phyloP scores from a whole-genome alignment of 345 rosid genomes.

The Fremontodendron californicum region DNA sequence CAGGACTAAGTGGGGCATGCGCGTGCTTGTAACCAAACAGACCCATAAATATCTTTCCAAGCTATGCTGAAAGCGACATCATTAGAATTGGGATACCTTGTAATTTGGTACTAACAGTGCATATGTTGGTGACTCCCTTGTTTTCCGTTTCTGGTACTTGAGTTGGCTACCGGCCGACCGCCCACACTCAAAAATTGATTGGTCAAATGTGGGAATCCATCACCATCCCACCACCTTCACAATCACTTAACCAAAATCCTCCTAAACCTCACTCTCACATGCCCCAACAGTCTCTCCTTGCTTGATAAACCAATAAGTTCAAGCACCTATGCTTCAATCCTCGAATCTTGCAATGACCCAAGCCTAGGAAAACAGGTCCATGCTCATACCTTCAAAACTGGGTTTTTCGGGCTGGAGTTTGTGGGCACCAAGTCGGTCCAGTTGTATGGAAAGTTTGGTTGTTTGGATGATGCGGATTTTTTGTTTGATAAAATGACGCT shows the following conservation, averaged over 20 bases:
- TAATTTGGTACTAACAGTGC: neutral
- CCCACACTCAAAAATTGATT: conserved; percentile 11
- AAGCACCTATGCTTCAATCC: conserved; percentile 39
- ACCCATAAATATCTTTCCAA: neutral
- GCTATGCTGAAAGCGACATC: neutral
- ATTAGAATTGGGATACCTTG: neutral
- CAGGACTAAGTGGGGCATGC: neutral
- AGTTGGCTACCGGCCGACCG: neutral
- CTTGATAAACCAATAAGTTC: conserved; percentile 31
- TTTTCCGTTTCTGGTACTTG: neutral
- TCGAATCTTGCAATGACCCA: conserved; percentile 46
- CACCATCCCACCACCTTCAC: neutral
- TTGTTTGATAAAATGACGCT: conserved; percentile 44
- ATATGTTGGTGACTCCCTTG: neutral
- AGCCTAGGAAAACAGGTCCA: conserved; percentile 45
- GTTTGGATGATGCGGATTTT: conserved; percentile 30
- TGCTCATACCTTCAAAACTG: conserved; percentile 38
- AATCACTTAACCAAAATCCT: conserved; percentile 4
- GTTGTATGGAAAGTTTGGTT: conserved; percentile 39
- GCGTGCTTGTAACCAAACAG: neutral
- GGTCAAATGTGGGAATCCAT: conserved; percentile 10
- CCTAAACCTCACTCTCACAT: neutral
- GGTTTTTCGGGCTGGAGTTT: conserved; percentile 45
- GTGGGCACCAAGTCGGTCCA: conserved; percentile 59
- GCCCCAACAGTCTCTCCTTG: conserved; percentile 17